phyloP scores from a whole-genome alignment of 495 filamentous ascomycete genomes.

The Penicillium soppii region DNA sequence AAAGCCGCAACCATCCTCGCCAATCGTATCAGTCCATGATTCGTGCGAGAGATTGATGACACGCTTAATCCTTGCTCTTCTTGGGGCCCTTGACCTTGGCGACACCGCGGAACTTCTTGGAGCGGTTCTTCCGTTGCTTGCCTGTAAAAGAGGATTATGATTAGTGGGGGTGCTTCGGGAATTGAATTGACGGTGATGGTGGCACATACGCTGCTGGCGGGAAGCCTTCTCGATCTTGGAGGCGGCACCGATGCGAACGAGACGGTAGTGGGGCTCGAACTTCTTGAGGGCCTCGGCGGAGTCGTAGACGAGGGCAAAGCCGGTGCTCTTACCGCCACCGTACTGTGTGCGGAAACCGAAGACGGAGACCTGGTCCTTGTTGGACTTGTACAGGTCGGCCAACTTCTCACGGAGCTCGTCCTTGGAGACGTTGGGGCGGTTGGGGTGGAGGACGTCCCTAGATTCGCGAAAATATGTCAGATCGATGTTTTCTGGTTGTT shows the following conservation, averaged over 20 bases:
- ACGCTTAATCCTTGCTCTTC: slow-evolving; percentile 58
- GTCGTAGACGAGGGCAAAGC: slow-evolving; percentile 98
- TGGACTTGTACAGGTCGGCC: slow-evolving; percentile 91
- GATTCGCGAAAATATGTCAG: slow-evolving; percentile 25
- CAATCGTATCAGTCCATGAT: slow-evolving; percentile 25
- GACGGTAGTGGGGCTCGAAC: slow-evolving; percentile 98
- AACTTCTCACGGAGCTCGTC: slow-evolving; percentile 96
- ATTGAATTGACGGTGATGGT: not conserved
- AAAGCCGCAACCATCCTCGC: slow-evolving; percentile 20
- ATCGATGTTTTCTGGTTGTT: slow-evolving; percentile 12
- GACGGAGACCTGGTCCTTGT: slow-evolving; percentile 93
- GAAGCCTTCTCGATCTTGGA: slow-evolving; percentile 92
- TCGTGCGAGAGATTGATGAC: slow-evolving; percentile 18
- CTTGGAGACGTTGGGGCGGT: slow-evolving; percentile 97
- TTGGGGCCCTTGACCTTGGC: slow-evolving; percentile 87
- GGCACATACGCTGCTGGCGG: slow-evolving; percentile 95
- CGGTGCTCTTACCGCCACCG: slow-evolving; percentile 99
- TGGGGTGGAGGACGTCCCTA: slow-evolving; percentile 99
- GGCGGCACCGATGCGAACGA: slow-evolving; percentile 86
- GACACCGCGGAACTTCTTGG: slow-evolving; percentile 95
- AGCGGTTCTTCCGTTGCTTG: slow-evolving; percentile 99
- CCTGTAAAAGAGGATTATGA: slow-evolving; percentile 54
- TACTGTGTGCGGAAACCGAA: slow-evolving; percentile 98
- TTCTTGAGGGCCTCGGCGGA: slow-evolving; percentile 97
- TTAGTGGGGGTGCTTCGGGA: not conserved